Percentiles rank a stretch among this genome's conserved stretches.
Evolutionary conservation across 2,329 filamentous ascomycete species (phyloP).

Genomic region (Polychaeton citri): DNA sequence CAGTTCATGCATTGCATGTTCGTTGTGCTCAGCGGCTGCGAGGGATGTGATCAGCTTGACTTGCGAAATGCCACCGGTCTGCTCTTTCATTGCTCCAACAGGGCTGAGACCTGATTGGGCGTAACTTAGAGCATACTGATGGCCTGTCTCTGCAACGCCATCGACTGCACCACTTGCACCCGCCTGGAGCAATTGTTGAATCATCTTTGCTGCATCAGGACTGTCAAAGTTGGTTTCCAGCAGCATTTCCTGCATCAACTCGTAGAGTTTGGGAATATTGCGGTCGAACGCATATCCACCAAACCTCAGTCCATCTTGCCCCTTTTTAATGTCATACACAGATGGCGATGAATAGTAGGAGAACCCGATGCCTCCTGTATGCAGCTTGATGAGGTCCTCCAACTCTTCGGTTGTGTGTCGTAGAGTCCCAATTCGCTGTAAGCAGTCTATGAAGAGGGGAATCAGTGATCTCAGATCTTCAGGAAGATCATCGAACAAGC

Average conservation of each 20-base stretch:
- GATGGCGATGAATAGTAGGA: conserved; percentile 73
- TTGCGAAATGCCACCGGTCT: conserved; percentile 82
- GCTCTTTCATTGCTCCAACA: conserved; percentile 61
- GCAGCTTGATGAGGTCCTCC: conserved; percentile 90
- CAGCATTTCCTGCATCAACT: conserved; percentile 66
- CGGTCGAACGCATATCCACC: conserved; percentile 78
- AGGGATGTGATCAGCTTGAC: conserved; percentile 71
- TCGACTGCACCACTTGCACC: conserved; percentile 84
- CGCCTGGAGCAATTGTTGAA: conserved; percentile 74
- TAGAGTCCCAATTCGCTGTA: conserved; percentile 87
- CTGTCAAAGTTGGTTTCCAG: conserved; percentile 83
- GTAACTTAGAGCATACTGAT: conserved; percentile 71
- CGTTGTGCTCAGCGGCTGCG: conserved; percentile 60
- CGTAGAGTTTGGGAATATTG: conserved; percentile 84
- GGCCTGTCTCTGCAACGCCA: conserved; percentile 78
- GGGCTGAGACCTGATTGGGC: conserved; percentile 68
- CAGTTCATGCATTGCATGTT: conserved; percentile 49
- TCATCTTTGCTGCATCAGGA: conserved; percentile 64
- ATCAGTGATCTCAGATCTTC: conserved; percentile 74
- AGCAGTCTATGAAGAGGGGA: conserved; percentile 78
- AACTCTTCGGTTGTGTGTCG: conserved; percentile 84
- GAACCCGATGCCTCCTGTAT: conserved; percentile 80
- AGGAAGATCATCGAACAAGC: conserved; percentile 63
- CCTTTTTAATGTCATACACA: conserved; percentile 55
- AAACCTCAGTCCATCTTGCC: conserved; percentile 70